Percentiles rank a stretch among this genome's conserved stretches.
Conservation (phyloP, 257 asterid genomes). For the Rauvolfia tetraphylla region DNA sequence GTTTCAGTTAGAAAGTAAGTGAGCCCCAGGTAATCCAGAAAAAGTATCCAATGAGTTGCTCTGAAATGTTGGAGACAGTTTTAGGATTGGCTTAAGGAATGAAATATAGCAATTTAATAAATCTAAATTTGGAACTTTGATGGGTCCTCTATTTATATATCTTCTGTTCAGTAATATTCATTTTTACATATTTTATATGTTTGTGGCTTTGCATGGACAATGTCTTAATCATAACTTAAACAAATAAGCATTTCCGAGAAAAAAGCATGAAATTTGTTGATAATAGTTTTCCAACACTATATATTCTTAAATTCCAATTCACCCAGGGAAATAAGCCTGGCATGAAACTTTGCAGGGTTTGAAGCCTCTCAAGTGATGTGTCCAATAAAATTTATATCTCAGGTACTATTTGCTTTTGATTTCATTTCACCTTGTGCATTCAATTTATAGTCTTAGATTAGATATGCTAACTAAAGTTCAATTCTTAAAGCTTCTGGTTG, state of each 20-base stretch:
- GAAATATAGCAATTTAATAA: background rate
- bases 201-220: background rate
- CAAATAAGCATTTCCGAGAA: background rate
- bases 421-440: background rate
- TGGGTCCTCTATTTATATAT: background rate
- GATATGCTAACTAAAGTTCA: background rate
- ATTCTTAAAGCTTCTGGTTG: background rate
- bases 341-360: slow-evolving; percentile 8
- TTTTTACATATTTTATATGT: background rate
- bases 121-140: background rate
- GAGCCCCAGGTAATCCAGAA: background rate
- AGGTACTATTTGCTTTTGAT: background rate
- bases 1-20: background rate
- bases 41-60: background rate
- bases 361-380: slow-evolving; percentile 7
- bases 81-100: background rate
- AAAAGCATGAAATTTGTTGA: background rate
- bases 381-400: background rate
- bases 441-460: background rate
- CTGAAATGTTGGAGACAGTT: too few relatives aligned
- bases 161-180: background rate
- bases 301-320: background rate
- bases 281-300: background rate
- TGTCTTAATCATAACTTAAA: background rate
- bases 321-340: background rate